These are phyloP conservation scores for Closterium sp. DNA, from an alignment of 139 green algal species.

Conservation along the genomic window DNA sequence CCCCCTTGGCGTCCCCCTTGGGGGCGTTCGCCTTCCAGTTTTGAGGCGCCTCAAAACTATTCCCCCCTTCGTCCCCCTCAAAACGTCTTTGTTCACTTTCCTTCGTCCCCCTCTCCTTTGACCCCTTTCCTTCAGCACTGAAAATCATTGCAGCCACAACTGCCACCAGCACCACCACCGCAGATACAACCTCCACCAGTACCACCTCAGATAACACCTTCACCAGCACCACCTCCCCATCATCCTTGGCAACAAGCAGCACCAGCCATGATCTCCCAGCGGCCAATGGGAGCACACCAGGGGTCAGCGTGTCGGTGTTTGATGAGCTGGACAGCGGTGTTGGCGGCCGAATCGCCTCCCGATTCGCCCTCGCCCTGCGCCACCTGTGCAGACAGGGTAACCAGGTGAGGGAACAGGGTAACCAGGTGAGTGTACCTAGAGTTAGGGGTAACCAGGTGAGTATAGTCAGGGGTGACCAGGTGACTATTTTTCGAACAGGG, in stretches of 20 bases:
- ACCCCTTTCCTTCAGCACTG: neutral
- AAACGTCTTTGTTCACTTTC: neutral
- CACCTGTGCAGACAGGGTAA: constrained; percentile 19
- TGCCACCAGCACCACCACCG: no score
- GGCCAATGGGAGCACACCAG: neutral
- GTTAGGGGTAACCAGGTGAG: constrained; percentile 11
- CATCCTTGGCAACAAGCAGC: neutral
- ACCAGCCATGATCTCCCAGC: neutral
- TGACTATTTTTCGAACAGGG: no score
- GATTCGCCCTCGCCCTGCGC: constrained; percentile 12
- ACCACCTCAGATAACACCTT: no score
- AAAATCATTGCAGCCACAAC: neutral
- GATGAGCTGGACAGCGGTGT: constrained; percentile 48
- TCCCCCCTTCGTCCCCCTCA: no score
- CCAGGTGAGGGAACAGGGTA: constrained; percentile 8
- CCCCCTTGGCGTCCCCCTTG: no score
- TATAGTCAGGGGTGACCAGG: no score
- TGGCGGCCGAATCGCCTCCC: constrained; percentile 13
- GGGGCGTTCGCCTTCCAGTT: no score
- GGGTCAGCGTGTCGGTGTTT: constrained; percentile 32
- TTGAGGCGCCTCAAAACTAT: no score
- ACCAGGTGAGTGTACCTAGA: constrained; percentile 18
- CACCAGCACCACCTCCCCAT: no score
- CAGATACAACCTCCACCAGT: neutral
- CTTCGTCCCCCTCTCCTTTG: neutral